These are phyloP conservation scores for Trichosporon asahii DNA, from an alignment of 1,284 basidiomycete genomes.

Conservation along the genomic window DNA sequence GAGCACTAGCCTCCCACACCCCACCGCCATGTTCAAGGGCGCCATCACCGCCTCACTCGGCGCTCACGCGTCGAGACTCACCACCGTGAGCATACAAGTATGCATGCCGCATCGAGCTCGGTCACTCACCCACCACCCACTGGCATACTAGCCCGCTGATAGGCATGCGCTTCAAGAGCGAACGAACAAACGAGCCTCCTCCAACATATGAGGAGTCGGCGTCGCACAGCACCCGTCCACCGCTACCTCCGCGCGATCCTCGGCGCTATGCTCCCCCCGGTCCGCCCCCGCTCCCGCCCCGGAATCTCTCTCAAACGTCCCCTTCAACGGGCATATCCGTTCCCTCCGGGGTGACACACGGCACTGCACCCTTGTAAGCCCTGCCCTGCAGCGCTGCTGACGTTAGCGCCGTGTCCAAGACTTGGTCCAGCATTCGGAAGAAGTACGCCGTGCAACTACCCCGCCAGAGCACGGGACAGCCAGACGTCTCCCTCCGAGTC, in stretches of 20 bases:
- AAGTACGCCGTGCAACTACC: neutral
- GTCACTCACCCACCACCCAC: too few relatives aligned
- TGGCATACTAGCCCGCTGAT: too few relatives aligned
- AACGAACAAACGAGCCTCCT: neutral
- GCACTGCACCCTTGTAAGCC: neutral
- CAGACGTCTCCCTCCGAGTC: neutral
- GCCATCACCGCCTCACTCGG: too few relatives aligned
- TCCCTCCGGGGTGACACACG: neutral
- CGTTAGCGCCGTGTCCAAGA: neutral
- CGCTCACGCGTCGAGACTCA: too few relatives aligned
- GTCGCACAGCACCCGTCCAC: neutral
- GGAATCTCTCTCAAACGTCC: neutral
- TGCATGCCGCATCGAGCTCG: too few relatives aligned
- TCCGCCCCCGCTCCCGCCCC: neutral
- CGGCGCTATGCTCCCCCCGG: neutral
- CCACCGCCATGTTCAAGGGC: too few relatives aligned
- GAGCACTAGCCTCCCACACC: too few relatives aligned
- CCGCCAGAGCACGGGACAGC: too few relatives aligned
- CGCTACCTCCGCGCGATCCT: neutral
- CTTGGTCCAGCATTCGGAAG: neutral
- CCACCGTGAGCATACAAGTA: too few relatives aligned
- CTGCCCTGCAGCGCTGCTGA: too few relatives aligned
- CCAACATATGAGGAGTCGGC: neutral
- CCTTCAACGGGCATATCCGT: neutral
- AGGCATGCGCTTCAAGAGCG: neutral